Base-by-base conservation (phyloP, 345 rosid species). In the Populus tremula region DNA sequence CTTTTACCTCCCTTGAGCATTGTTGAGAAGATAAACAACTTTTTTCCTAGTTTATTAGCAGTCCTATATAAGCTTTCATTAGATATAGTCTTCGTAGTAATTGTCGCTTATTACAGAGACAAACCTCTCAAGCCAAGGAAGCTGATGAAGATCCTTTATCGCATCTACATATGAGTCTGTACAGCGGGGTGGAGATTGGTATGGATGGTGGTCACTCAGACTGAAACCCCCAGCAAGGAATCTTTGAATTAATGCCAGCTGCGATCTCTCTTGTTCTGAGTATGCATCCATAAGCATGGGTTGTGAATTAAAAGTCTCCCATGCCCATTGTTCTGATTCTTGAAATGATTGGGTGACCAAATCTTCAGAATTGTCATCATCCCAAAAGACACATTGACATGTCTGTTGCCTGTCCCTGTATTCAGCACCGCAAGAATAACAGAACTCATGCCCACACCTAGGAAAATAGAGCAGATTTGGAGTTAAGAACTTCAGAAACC, bases 111-210 rank as follows among this genome's bases (percentile, higher is more conserved):
- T 96, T 75, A 93, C 97, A 16, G 99, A 92, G 79, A 92, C 98
- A 69, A 96, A 96, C 79, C 98, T 92, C 88, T 93, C 98, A 8
- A 96, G 99, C 99, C 99, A 96, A 62, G 99, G 99, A 71, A 96
- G 94, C 79, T 92, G 98, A 80, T 86, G 97, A 76, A 96, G 91
- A 87, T 96, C 99, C 84, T 96, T 93, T 87, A 93, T 92, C 21
- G 93, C 92, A 83, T 96, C 98, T 61, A 87, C 90, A 66, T 93
- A 93, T 0, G 99, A 92, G 76, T 92, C 96, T 79, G 91, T 87
- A 87, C 95, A 91, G 73, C 86, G 94, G 53, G 98, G 98, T 1
- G 97, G 97, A 7, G 99, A 90, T 82, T 96, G 99, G 78, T 89
- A 87, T 11, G 96, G 87, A 18, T 92, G 87, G 78, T 96, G 96